These are phyloP conservation scores for Endotrypanum monterogeii DNA, from an alignment of 208 protist genomes.

Conservation along the genomic window DNA sequence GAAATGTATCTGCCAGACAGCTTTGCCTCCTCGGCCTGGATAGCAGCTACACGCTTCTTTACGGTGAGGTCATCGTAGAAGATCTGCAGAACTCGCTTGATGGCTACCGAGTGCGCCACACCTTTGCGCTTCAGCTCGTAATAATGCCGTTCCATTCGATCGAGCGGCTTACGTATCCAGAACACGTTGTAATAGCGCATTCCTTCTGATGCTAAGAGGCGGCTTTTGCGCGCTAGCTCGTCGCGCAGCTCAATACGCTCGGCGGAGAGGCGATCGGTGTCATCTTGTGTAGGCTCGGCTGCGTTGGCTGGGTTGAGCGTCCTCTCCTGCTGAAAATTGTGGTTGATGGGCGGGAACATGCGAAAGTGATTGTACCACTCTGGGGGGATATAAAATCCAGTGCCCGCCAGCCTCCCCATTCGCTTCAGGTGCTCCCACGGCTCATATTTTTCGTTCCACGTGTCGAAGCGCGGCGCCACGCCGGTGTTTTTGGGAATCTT, in stretches of 20 bases:
- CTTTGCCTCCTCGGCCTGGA: conserved; percentile 92
- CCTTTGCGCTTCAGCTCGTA: conserved; percentile 76
- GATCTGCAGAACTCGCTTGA: conserved; percentile 73
- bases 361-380: conserved; percentile 94
- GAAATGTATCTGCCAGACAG: conserved; percentile 88
- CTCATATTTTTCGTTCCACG: conserved; percentile 91
- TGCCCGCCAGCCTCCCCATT: conserved; percentile 87
- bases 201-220: conserved; percentile 82
- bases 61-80: conserved; percentile 84
- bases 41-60: conserved; percentile 83
- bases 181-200: conserved; percentile 94
- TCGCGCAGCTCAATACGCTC: conserved; percentile 78
- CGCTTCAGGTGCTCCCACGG: conserved; percentile 91
- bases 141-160: conserved; percentile 91
- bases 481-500: conserved; percentile 90
- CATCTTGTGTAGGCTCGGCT: conserved; percentile 79
- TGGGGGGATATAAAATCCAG: conserved; percentile 92
- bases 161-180: conserved; percentile 91
- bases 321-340: conserved; percentile 90
- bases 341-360: conserved; percentile 91
- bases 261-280: conserved; percentile 49
- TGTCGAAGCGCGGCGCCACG: conserved; percentile 87
- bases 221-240: conserved; percentile 81
- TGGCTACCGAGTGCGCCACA: conserved; percentile 68
- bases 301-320: conserved; percentile 88